Evolutionary conservation across 129 eudicot species (phyloP).

Genomic region (Ambrosia trifida): DNA sequence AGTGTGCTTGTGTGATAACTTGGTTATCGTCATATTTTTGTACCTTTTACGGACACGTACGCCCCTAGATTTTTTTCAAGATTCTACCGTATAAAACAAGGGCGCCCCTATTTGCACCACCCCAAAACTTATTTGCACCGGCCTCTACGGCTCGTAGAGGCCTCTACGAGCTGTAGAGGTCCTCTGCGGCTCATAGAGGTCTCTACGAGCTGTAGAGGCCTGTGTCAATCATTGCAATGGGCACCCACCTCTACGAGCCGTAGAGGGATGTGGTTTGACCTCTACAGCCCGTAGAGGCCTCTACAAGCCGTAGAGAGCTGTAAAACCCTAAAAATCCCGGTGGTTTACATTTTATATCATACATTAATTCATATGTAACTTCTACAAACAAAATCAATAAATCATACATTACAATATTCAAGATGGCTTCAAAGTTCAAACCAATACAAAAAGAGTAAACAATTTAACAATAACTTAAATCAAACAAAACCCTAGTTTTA

Average conservation of each 20-base stretch:
- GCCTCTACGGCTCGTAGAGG: too few relatives aligned
- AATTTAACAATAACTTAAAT: not conserved
- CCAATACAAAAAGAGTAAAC: not conserved
- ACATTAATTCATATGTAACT: conserved; percentile 4
- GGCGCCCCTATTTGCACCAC: too few relatives aligned
- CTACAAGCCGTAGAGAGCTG: too few relatives aligned
- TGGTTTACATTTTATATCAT: not conserved
- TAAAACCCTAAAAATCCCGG: too few relatives aligned
- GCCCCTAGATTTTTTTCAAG: not conserved
- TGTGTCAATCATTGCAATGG: too few relatives aligned
- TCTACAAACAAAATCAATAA: conserved; percentile 10
- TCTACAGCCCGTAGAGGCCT: too few relatives aligned
- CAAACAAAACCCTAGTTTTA: conserved; percentile 9
- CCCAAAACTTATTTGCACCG: too few relatives aligned
- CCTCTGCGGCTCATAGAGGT: too few relatives aligned
- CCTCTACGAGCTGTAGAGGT: too few relatives aligned
- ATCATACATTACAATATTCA: conserved; percentile 3
- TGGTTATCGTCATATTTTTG: not conserved
- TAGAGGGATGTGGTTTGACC: too few relatives aligned
- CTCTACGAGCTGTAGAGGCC: too few relatives aligned
- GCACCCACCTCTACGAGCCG: too few relatives aligned
- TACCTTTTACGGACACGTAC: not conserved
- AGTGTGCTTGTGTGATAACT: not conserved
- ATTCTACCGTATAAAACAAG: not conserved
- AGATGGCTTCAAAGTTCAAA: not conserved